Percentiles rank a stretch among this genome's conserved stretches.
Conservation (phyloP, 495 filamentous ascomycete genomes). For the Penicillium nucicola region DNA sequence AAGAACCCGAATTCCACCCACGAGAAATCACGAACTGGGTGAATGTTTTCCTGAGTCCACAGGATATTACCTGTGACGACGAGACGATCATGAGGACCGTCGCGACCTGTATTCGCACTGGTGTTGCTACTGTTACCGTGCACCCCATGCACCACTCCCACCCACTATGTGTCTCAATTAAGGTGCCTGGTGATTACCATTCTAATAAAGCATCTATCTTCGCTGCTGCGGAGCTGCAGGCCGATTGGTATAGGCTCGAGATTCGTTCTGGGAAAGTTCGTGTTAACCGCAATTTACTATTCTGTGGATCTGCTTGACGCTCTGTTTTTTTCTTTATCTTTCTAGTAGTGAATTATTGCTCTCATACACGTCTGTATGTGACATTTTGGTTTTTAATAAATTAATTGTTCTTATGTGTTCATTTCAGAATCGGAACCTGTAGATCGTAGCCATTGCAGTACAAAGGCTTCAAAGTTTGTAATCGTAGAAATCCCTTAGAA, state of each 20-base stretch:
- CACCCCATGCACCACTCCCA: not conserved
- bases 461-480: too few relatives aligned
- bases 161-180: constrained; percentile 3
- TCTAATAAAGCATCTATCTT: constrained; percentile 2
- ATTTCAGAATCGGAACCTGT: too few relatives aligned
- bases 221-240: constrained; percentile 4
- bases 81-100: not conserved
- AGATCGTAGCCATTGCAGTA: too few relatives aligned
- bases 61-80: not conserved
- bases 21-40: not conserved
- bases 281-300: not conserved
- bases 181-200: constrained; percentile 4
- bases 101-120: not conserved
- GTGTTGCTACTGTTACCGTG: not conserved
- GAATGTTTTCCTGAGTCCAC: not conserved
- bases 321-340: too few relatives aligned
- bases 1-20: not conserved
- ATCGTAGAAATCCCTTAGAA: constrained; percentile 15
- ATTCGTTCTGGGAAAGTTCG: not conserved
- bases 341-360: too few relatives aligned
- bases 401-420: not conserved
- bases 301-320: not conserved
- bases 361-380: too few relatives aligned
- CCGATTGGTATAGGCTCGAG: constrained; percentile 4
- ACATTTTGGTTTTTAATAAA: too few relatives aligned